A percentile compares a stretch with the other conserved stretches of the same genome.
Evolutionary conservation across 2,329 filamentous ascomycete species (phyloP).

Genomic region (Beauveria scarabaeidicola): DNA sequence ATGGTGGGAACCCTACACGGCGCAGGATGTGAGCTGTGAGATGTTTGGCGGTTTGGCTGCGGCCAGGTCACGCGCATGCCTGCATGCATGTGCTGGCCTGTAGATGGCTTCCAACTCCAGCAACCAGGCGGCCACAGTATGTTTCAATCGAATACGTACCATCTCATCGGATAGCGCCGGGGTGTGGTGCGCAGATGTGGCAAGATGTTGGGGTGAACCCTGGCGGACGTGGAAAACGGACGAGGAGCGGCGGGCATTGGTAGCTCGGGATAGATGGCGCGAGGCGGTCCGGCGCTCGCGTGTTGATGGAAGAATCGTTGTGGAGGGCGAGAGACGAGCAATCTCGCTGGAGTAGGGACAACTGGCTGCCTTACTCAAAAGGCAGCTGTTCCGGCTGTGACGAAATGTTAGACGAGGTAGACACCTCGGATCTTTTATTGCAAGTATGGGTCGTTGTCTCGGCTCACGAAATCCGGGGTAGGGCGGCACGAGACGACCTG

Average conservation of each 20-base stretch:
- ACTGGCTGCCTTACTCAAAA: background rate
- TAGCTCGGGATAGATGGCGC: background rate
- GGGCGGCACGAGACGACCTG: background rate
- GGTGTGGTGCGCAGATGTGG: conserved; percentile 23
- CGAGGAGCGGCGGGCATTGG: conserved; percentile 16
- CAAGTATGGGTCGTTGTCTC: background rate
- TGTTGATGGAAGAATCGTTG: background rate
- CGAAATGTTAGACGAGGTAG: background rate
- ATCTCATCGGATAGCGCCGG: conserved; percentile 20
- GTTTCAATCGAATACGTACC: conserved; percentile 18
- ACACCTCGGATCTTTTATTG: background rate
- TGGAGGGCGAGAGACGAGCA: background rate
- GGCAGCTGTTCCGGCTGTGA: background rate
- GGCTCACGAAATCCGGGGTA: conserved; percentile 3
- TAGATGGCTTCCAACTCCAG: background rate
- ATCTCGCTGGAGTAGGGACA: background rate
- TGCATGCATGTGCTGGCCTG: background rate
- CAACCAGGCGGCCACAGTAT: background rate
- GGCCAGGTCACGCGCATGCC: background rate
- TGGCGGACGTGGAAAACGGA: conserved; percentile 26
- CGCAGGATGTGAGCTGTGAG: background rate
- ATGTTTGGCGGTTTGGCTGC: background rate
- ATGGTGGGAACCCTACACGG: conserved; percentile 24
- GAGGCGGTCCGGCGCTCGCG: background rate
- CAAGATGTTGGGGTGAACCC: conserved; percentile 26